Conservation (phyloP, 1,139 yeast genomes). For the Diutina neorugosa region DNA sequence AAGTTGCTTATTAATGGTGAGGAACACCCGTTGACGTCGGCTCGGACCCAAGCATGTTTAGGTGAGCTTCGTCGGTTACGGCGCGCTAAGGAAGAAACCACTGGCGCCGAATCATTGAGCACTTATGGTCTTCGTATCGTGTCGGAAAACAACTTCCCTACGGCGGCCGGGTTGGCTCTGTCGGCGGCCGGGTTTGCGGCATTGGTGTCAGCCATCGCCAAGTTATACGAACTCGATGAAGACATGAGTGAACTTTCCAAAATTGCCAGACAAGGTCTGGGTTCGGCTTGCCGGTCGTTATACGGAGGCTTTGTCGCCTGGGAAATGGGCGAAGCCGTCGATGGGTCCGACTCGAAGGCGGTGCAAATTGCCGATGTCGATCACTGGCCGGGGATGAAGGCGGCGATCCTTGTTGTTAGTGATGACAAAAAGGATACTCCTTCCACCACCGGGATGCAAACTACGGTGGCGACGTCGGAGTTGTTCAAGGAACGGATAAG, state of each 20-base stretch:
- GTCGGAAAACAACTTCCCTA: constrained; percentile 93
- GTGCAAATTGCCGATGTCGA: constrained; percentile 74
- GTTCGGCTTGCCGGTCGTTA: constrained; percentile 93
- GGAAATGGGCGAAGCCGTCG: constrained; percentile 76
- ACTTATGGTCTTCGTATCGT: constrained; percentile 65
- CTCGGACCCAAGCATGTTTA: constrained; percentile 73
- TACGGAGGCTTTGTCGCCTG: constrained; percentile 98
- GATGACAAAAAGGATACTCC: constrained; percentile 93
- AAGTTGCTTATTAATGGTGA: constrained; percentile 74
- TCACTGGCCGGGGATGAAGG: constrained; percentile 92
- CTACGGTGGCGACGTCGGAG: constrained; percentile 81
- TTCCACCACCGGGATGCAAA: constrained; percentile 92
- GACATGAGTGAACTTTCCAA: constrained; percentile 75
- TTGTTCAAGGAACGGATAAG: constrained; percentile 68
- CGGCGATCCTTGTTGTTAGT: constrained; percentile 83
- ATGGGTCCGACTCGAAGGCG: constrained; percentile 88
- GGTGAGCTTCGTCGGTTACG: constrained; percentile 64
- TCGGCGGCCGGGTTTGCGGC: constrained; percentile 99
- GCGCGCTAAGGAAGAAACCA: constrained; percentile 34
- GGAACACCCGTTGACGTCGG: constrained; percentile 50
- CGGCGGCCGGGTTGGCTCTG: constrained; percentile 97
- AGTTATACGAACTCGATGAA: constrained; percentile 69
- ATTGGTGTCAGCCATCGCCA: constrained; percentile 75
- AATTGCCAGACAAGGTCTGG: constrained; percentile 96
- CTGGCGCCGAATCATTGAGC: constrained; percentile 51